These are phyloP conservation scores for Eimeria praecox DNA, from an alignment of 169 alveolate genomes.

Conservation along the genomic window DNA sequence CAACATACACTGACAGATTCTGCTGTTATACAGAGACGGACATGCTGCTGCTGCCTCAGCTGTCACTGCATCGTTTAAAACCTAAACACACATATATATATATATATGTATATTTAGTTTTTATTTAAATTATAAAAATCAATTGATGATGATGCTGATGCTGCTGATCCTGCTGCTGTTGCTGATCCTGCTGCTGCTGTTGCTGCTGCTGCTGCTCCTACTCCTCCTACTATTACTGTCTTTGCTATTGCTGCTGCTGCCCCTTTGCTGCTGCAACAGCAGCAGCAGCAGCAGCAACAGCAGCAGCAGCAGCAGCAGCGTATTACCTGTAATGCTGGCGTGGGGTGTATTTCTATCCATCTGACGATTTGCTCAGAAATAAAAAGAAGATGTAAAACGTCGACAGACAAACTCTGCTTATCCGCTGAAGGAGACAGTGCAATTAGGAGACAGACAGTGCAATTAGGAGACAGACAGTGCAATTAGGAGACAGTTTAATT, in stretches of 20 bases:
- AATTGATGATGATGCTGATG: too few species aligned
- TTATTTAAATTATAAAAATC: too few species aligned
- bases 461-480: too few species aligned
- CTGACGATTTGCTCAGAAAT: constrained; percentile 58
- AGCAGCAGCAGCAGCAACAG: constrained; percentile 9
- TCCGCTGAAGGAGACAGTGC: constrained; percentile 25
- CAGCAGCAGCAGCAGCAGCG: constrained; percentile 8
- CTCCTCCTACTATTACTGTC: neutral
- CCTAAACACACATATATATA: neutral
- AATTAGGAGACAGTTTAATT: neutral
- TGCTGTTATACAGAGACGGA: neutral
- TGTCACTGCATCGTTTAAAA: too few species aligned
- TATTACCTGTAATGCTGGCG: constrained; percentile 49
- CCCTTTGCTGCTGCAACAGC: neutral
- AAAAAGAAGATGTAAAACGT: constrained; percentile 65
- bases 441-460: neutral
- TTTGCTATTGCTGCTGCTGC: neutral
- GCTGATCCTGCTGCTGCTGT: too few species aligned
- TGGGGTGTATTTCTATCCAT: constrained; percentile 76
- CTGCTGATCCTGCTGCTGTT: too few species aligned
- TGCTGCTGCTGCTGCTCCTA: neutral
- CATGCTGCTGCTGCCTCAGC: neutral
- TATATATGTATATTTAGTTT: too few species aligned
- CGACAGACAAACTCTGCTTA: constrained; percentile 49
- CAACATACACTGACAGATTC: neutral